phyloP scores from a whole-genome alignment of 1,139 yeast species.

The Candida tropicalis region DNA sequence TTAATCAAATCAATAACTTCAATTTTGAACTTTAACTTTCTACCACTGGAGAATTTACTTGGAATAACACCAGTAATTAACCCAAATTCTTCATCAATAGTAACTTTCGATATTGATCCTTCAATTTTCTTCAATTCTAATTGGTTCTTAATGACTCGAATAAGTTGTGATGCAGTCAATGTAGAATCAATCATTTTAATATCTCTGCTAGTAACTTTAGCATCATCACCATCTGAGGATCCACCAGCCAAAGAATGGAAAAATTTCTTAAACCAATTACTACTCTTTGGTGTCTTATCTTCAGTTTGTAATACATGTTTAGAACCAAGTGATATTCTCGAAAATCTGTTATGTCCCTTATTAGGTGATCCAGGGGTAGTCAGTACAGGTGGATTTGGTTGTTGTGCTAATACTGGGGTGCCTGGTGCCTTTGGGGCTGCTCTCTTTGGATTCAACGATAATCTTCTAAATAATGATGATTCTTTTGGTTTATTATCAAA shows the following conservation, averaged over 20 bases:
- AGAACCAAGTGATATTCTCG: conserved; percentile 25
- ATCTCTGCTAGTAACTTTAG: conserved; percentile 21
- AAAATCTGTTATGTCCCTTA: conserved; percentile 27
- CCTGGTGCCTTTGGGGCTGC: conserved; percentile 48
- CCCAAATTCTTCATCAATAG: conserved; percentile 47
- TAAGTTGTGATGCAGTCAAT: conserved; percentile 32
- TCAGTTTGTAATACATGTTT: conserved; percentile 10
- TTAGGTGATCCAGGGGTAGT: conserved; percentile 7
- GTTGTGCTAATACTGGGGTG: neutral
- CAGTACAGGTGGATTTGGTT: conserved; percentile 2
- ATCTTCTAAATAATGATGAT: conserved; percentile 27
- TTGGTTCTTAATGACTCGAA: conserved; percentile 40
- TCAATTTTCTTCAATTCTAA: conserved; percentile 52
- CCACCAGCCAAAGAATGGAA: conserved; percentile 26
- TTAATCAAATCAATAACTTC: conserved; percentile 42
- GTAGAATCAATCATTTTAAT: conserved; percentile 38
- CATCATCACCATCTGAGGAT: conserved; percentile 6
- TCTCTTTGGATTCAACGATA: conserved; percentile 46
- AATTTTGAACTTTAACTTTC: conserved; percentile 51
- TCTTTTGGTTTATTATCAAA: conserved; percentile 11
- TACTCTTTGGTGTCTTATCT: conserved; percentile 15
- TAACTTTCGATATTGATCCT: conserved; percentile 49
- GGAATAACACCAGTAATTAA: conserved; percentile 51
- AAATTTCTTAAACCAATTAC: conserved; percentile 44
- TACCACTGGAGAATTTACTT: conserved; percentile 48